A percentile compares a stretch with the other conserved stretches of the same genome.
phyloP scores from a whole-genome alignment of 2,329 filamentous ascomycete genomes.

The Juglanconis juglandina region DNA sequence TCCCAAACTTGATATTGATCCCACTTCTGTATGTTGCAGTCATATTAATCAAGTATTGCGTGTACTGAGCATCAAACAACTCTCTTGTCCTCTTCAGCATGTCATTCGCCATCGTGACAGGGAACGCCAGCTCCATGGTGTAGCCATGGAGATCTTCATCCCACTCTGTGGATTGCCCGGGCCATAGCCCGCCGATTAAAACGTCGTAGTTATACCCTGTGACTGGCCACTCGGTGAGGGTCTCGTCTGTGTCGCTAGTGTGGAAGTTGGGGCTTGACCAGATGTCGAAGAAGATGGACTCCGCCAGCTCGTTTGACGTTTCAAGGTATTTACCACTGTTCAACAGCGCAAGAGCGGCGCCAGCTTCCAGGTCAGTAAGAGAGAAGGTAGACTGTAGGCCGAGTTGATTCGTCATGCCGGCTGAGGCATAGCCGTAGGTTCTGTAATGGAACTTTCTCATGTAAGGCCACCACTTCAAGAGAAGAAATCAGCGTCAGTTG shows the following conservation, averaged over 20 bases:
- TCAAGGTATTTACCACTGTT: constrained; percentile 45
- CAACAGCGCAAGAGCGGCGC: constrained; percentile 38
- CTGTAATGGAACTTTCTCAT: constrained; percentile 49
- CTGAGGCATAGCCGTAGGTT: constrained; percentile 47
- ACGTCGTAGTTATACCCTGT: constrained; percentile 53
- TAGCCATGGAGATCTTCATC: constrained; percentile 45
- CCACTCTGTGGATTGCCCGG: constrained; percentile 45
- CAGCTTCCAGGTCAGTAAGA: constrained; percentile 41
- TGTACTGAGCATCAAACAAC: constrained; percentile 45
- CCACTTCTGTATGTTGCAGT: constrained; percentile 49
- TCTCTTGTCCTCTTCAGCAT: constrained; percentile 46
- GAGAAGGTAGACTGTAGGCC: constrained; percentile 53
- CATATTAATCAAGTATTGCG: constrained; percentile 40
- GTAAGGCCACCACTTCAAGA: constrained; percentile 47
- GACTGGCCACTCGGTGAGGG: constrained; percentile 45
- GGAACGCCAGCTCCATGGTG: constrained; percentile 51
- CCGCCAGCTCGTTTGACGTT: constrained; percentile 46
- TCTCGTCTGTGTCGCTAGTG: constrained; percentile 44
- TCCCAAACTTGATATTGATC: constrained; percentile 46
- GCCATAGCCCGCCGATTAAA: constrained; percentile 49
- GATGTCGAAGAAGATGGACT: constrained; percentile 45
- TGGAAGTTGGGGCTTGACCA: constrained; percentile 52
- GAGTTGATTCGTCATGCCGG: constrained; percentile 38
- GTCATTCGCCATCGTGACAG: constrained; percentile 45
- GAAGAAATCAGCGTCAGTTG: constrained; percentile 10